Percentiles rank a stretch among this genome's conserved stretches.
Evolutionary conservation across 2,329 filamentous ascomycete genomes (phyloP).

Genomic region (Trichophyton mentagrophytes): DNA sequence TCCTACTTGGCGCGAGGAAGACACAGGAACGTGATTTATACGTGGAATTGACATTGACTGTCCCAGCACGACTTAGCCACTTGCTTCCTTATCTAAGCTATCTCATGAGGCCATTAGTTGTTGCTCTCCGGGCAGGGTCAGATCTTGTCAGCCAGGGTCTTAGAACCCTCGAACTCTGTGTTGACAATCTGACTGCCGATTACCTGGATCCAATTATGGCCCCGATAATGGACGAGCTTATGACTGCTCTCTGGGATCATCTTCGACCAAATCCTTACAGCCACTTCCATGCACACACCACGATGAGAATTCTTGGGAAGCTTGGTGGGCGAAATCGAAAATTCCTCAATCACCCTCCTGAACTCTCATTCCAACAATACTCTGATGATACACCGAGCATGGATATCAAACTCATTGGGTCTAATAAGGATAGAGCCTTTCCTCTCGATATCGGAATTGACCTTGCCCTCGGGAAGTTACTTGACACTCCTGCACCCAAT

Average conservation of each 20-base stretch:
- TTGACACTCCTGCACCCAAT: slow-evolving; percentile 43
- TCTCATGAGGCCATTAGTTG: slow-evolving; percentile 93
- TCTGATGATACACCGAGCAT: slow-evolving; percentile 81
- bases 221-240: slow-evolving; percentile 94
- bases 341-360: slow-evolving; percentile 79
- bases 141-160: slow-evolving; percentile 92
- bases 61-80: slow-evolving; percentile 87
- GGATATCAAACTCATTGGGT: slow-evolving; percentile 77
- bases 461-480: slow-evolving; percentile 73
- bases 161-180: slow-evolving; percentile 85
- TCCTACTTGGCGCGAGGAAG: slow-evolving; percentile 80
- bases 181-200: slow-evolving; percentile 94
- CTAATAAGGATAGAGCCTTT: slow-evolving; percentile 77
- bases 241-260: slow-evolving; percentile 95
- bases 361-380: slow-evolving; percentile 70
- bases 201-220: slow-evolving; percentile 99
- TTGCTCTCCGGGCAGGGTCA: slow-evolving; percentile 77
- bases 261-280: slow-evolving; percentile 87
- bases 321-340: slow-evolving; percentile 89
- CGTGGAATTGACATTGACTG: slow-evolving; percentile 90
- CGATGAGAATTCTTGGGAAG: slow-evolving; percentile 93
- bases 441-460: slow-evolving; percentile 78
- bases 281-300: slow-evolving; percentile 95
- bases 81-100: slow-evolving; percentile 90
- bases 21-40: slow-evolving; percentile 87